Evolutionary conservation across 192 early-diverging fungal genomes (phyloP).

Genomic region (Mortierella hygrophila): DNA sequence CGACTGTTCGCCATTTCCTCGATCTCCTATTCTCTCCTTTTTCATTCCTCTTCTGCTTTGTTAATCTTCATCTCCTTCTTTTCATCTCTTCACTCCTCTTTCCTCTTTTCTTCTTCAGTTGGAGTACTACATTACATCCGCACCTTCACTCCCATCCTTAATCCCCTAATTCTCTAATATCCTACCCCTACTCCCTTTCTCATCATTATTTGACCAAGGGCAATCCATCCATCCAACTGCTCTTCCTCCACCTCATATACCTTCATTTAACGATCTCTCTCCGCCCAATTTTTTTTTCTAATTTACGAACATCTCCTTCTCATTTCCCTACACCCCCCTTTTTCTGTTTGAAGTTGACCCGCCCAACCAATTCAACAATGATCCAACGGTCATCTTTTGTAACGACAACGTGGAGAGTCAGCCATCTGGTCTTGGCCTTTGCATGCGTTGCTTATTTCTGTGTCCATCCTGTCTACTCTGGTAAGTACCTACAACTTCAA

Average conservation of each 20-base stretch:
- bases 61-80: not conserved
- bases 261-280: too few species aligned
- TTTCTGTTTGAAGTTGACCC: too few species aligned
- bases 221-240: too few species aligned
- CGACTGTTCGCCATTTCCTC: not conserved
- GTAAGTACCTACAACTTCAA: not conserved
- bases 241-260: not conserved
- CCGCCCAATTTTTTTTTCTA: too few species aligned
- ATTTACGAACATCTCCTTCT: too few species aligned
- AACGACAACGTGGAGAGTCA: constrained; percentile 3
- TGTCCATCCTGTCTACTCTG: not conserved
- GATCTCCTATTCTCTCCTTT: not conserved
- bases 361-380: too few species aligned
- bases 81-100: not conserved
- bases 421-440: not conserved
- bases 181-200: not conserved
- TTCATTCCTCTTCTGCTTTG: not conserved
- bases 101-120: not conserved
- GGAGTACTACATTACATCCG: not conserved
- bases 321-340: too few species aligned
- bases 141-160: not conserved
- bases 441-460: not conserved
- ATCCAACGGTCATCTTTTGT: too few species aligned
- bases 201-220: not conserved
- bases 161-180: not conserved